These are phyloP conservation scores for Cercophora samala DNA, from an alignment of 495 filamentous ascomycete genomes.

Conservation along the genomic window DNA sequence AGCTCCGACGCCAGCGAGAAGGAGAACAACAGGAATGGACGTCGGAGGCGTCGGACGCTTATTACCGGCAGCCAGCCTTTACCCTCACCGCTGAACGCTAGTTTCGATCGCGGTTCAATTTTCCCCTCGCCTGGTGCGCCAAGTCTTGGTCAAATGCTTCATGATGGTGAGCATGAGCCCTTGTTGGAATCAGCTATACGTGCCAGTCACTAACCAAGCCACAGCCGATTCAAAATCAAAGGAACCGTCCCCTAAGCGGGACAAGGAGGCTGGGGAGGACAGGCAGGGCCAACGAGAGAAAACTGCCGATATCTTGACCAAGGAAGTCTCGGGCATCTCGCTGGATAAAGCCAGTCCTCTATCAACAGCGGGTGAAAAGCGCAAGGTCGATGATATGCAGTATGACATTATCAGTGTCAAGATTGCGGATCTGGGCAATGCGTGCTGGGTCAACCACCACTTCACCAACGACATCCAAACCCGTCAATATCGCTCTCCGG, in stretches of 20 bases:
- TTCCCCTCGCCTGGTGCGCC: slow-evolving; percentile 69
- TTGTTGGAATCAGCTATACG: neutral
- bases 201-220: neutral
- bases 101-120: slow-evolving; percentile 72
- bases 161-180: slow-evolving; percentile 55
- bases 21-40: slow-evolving; percentile 91
- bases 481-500: slow-evolving; percentile 92
- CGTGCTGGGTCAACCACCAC: slow-evolving; percentile 97
- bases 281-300: slow-evolving; percentile 86
- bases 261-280: slow-evolving; percentile 58
- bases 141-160: slow-evolving; percentile 79
- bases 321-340: slow-evolving; percentile 92
- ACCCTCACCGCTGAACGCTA: slow-evolving; percentile 90
- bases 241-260: slow-evolving; percentile 39
- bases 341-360: slow-evolving; percentile 66
- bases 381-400: slow-evolving; percentile 48
- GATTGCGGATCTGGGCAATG: slow-evolving; percentile 97
- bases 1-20: slow-evolving; percentile 78
- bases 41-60: slow-evolving; percentile 82
- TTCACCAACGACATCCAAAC: slow-evolving; percentile 99
- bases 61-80: slow-evolving; percentile 97
- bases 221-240: slow-evolving; percentile 51
- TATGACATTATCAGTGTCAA: slow-evolving; percentile 92
- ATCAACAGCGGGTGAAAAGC: slow-evolving; percentile 45
- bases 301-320: slow-evolving; percentile 86